These are phyloP conservation scores for Dendrocalamus sinicus DNA, from an alignment of 176 grass and related monocot genomes.

Conservation along the genomic window DNA sequence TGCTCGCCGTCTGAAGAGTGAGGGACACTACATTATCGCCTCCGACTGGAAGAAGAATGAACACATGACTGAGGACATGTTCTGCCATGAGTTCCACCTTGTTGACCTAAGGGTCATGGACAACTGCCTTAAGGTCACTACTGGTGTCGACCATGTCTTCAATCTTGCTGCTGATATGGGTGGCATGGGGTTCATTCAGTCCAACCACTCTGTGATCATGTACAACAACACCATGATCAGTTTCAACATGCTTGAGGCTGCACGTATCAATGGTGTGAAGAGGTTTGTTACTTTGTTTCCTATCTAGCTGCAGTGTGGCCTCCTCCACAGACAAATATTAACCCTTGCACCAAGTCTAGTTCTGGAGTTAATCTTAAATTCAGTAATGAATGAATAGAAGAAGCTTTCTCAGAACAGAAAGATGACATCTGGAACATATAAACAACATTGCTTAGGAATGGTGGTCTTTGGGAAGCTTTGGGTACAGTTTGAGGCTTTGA, in stretches of 20 bases:
- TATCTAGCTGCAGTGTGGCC: neutral
- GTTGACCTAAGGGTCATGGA: conserved; percentile 90
- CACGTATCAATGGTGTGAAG: conserved; percentile 81
- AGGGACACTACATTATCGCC: conserved; percentile 84
- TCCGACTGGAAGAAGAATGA: conserved; percentile 98
- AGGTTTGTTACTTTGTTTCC: conserved; percentile 46
- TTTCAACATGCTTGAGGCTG: conserved; percentile 89
- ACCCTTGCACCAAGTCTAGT: neutral
- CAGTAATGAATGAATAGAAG: neutral
- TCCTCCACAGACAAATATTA: neutral
- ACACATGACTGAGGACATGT: conserved; percentile 92
- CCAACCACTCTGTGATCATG: conserved; percentile 86
- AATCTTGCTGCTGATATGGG: conserved; percentile 95
- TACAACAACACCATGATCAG: conserved; percentile 98
- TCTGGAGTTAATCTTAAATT: neutral
- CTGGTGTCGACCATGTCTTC: conserved; percentile 70
- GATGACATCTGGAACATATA: conserved; percentile 2
- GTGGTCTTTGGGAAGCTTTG: neutral
- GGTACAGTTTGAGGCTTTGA: neutral
- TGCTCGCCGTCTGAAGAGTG: conserved; percentile 74
- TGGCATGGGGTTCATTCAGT: conserved; percentile 92
- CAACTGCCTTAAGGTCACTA: conserved; percentile 83
- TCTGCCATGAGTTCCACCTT: conserved; percentile 90
- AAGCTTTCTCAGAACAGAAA: neutral
- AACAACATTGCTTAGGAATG: neutral